Percentiles rank a stretch among this genome's conserved stretches.
These are phyloP conservation scores for Cronartium quercuum DNA, from an alignment of 1,284 basidiomycete genomes.

Conservation along the genomic window DNA sequence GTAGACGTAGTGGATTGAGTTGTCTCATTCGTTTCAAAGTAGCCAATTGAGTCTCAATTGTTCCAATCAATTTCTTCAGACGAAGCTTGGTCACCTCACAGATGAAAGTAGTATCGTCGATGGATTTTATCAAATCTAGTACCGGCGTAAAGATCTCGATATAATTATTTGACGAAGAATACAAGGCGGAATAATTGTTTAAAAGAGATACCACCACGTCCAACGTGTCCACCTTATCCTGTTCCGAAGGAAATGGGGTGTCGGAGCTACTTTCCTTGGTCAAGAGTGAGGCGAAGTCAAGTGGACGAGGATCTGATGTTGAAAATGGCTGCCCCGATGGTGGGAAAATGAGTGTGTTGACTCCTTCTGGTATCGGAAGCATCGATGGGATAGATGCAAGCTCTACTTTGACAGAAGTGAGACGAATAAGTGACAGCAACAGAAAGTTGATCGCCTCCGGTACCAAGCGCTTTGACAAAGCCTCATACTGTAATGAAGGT, in stretches of 20 bases:
- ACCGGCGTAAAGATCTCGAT: conserved; percentile 74
- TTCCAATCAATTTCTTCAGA: conserved; percentile 33
- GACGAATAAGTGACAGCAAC: conserved; percentile 62
- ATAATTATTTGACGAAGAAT: conserved; percentile 71
- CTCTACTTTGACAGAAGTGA: conserved; percentile 61
- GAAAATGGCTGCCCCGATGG: conserved; percentile 39
- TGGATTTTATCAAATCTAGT: conserved; percentile 56
- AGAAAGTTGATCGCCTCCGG: conserved; percentile 86
- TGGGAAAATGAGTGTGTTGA: conserved; percentile 40
- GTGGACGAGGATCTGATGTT: conserved; percentile 40
- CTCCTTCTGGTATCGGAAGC: conserved; percentile 64
- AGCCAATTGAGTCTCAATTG: conserved; percentile 1
- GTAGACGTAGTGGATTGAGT: conserved; percentile 67
- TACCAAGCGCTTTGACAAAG: conserved; percentile 73
- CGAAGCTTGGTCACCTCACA: background rate
- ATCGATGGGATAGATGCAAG: conserved; percentile 57
- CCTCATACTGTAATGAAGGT: conserved; percentile 63
- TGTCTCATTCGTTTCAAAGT: conserved; percentile 11
- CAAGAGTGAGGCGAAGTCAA: conserved; percentile 40
- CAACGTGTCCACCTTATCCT: conserved; percentile 64
- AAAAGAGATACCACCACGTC: conserved; percentile 61
- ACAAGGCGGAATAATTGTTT: conserved; percentile 63
- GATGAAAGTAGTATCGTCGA: conserved; percentile 50
- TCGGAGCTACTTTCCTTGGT: conserved; percentile 53
- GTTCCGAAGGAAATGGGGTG: conserved; percentile 55